A percentile compares a stretch with the other conserved stretches of the same genome.
These are phyloP conservation scores for Pythium monospermum DNA, from an alignment of 352 stramenopile genomes.

Conservation along the genomic window DNA sequence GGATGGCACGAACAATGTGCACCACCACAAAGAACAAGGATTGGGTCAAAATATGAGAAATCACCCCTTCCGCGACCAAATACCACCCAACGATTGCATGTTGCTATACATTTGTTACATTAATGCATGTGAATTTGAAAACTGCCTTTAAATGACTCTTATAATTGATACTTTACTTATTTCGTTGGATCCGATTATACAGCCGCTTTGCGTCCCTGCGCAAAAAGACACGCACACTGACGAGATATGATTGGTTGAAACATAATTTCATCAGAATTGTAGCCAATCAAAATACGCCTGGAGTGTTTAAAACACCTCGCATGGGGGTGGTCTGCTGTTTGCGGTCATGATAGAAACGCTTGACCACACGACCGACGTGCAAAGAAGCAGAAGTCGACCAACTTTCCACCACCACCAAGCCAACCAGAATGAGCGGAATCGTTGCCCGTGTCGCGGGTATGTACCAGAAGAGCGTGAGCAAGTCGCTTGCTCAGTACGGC, in stretches of 20 bases:
- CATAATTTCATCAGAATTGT: neutral
- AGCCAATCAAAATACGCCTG: neutral
- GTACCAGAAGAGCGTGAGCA: slow-evolving; percentile 83
- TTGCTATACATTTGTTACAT: neutral
- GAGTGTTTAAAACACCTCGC: slow-evolving; percentile 21
- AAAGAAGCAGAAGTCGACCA: neutral
- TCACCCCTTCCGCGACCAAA: slow-evolving; percentile 9
- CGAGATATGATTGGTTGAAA: slow-evolving; percentile 10
- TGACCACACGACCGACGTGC: slow-evolving; percentile 1
- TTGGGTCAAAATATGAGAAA: neutral
- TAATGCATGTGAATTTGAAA: neutral
- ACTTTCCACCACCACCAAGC: slow-evolving; percentile 3
- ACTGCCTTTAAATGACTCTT: too few species aligned
- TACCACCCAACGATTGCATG: neutral
- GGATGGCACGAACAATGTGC: slow-evolving; percentile 13
- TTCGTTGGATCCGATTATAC: too few species aligned
- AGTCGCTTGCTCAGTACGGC: slow-evolving; percentile 74
- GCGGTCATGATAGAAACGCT: slow-evolving; percentile 12
- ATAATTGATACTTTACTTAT: too few species aligned
- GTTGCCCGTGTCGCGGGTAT: slow-evolving; percentile 51
- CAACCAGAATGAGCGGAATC: slow-evolving; percentile 21
- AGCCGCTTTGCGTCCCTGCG: too few species aligned
- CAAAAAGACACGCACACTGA: slow-evolving; percentile 22
- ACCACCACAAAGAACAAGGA: too few species aligned
- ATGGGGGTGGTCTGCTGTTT: slow-evolving; percentile 10